A percentile compares a stretch with the other conserved stretches of the same genome.
Evolutionary conservation across 768 basidiomycete species (phyloP).

Genomic region (Russula vinacea): DNA sequence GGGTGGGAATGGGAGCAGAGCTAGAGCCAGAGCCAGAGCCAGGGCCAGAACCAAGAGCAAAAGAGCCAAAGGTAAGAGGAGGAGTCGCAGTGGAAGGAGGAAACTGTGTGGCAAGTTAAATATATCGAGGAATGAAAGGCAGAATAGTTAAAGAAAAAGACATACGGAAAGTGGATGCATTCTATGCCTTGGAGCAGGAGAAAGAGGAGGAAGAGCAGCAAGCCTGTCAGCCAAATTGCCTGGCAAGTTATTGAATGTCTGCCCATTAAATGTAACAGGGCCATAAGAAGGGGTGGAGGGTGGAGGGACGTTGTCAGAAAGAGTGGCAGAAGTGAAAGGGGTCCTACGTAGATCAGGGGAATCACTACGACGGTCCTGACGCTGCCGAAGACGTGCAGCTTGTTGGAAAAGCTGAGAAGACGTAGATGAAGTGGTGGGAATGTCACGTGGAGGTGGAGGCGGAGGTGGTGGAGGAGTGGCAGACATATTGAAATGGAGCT

Average conservation of each 20-base stretch:
- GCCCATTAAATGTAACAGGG: neutral
- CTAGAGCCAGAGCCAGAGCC: no score
- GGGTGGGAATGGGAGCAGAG: neutral
- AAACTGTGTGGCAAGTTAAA: no score
- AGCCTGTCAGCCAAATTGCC: neutral
- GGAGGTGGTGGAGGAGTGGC: no score
- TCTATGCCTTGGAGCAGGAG: neutral
- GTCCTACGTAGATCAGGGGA: neutral
- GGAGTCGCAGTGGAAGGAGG: neutral
- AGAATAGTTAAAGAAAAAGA: neutral
- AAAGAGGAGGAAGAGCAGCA: neutral
- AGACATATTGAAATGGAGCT: no score
- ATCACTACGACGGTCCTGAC: no score
- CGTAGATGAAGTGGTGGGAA: no score
- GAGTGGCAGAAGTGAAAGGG: neutral
- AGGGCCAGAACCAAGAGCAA: neutral
- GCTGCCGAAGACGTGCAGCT: no score
- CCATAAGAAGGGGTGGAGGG: no score
- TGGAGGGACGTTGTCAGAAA: no score
- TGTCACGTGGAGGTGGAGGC: no score
- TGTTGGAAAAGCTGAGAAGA: no score
- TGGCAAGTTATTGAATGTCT: neutral
- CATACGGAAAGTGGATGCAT: neutral
- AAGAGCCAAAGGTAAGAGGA: neutral
- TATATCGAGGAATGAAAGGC: no score